Evolutionary conservation across 208 protist genomes (phyloP), one percentile per base, ranked within the genome.

Genomic region (Perkinsela sp.): DNA sequence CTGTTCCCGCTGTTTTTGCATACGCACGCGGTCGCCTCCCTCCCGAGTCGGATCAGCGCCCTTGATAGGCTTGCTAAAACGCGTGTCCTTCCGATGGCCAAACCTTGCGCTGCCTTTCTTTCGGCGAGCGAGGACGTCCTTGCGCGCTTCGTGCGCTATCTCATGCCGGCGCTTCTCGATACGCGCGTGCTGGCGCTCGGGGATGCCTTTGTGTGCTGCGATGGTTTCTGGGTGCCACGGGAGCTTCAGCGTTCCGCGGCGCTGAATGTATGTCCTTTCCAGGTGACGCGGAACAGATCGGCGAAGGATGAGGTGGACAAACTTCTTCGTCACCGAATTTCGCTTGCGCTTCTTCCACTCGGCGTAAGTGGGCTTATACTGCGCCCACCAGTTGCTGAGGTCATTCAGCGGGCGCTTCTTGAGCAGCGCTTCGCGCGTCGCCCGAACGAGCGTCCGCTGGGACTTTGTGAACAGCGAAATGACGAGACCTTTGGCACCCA

Each of bases 311-410:
- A 90, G 75, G 0, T 80, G 85, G 30, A 87, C 81, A 70, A 87
- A 90, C n/a, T 80, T 75, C 29, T 82, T 78, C 31, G 78, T 74
- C 29, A 87, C 77, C 30, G 82, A 78, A 67, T 87, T 87, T 2
- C 82, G 78, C 66, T 82, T 81, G 76, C 87, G 82, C 28, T 78
- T 82, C 67, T 78, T 77, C 82, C 85, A 90, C 73, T 90, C 82
- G 0, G 75, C 78, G 72, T 87, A 87, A 32, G 82, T 82, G 67
- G 85, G 85, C 67, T 71, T 32, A 78, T 87, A 81, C 72, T 83
- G 74, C 16, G 71, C 31, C 68, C 80, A 79, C 68, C 75, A 71
- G 70, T 87, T 87, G 68, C 77, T 87, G 32, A 90, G 28, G 15
- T 80, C 80, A 67, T 85, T 80, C 29, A 87, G 70, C 0, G 85